These are phyloP conservation scores for Apostasia ramifera DNA, from an alignment of 106 monocot species.

Conservation along the genomic window DNA sequence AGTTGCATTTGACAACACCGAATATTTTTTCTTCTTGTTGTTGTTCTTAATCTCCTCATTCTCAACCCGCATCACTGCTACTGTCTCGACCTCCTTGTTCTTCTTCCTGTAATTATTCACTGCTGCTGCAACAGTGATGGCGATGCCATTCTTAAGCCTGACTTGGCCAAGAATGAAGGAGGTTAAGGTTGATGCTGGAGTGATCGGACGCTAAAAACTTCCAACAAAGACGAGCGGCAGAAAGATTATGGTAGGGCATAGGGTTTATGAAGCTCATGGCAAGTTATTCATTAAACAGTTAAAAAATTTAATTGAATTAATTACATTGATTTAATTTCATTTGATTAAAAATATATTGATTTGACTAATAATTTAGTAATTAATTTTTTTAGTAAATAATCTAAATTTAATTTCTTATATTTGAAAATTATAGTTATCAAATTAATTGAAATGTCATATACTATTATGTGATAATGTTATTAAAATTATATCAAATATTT, in stretches of 20 bases:
- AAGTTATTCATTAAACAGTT: too few species aligned
- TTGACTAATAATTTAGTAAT: too few species aligned
- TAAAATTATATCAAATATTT: too few species aligned
- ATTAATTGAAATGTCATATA: too few species aligned
- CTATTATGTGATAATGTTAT: too few species aligned
- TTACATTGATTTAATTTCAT: too few species aligned
- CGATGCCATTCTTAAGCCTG: conserved; percentile 15
- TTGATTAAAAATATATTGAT: too few species aligned
- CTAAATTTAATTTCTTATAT: too few species aligned
- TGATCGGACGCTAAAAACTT: background rate
- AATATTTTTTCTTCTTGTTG: conserved; percentile 15
- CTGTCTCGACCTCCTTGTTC: too few species aligned
- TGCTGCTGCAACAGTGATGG: background rate
- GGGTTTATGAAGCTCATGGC: background rate
- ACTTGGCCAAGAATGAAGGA: conserved; percentile 43
- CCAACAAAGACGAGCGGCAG: background rate
- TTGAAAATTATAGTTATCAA: too few species aligned
- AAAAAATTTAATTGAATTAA: too few species aligned
- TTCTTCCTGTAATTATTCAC: background rate
- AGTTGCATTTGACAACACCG: background rate
- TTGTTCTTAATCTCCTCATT: conserved; percentile 15
- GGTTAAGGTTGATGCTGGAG: conserved; percentile 6
- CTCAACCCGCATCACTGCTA: conserved; percentile 1
- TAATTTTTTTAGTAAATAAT: too few species aligned
- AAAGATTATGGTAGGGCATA: background rate